phyloP scores from a whole-genome alignment of 2,329 filamentous ascomycete genomes.

The Ceratocystis cubensis region DNA sequence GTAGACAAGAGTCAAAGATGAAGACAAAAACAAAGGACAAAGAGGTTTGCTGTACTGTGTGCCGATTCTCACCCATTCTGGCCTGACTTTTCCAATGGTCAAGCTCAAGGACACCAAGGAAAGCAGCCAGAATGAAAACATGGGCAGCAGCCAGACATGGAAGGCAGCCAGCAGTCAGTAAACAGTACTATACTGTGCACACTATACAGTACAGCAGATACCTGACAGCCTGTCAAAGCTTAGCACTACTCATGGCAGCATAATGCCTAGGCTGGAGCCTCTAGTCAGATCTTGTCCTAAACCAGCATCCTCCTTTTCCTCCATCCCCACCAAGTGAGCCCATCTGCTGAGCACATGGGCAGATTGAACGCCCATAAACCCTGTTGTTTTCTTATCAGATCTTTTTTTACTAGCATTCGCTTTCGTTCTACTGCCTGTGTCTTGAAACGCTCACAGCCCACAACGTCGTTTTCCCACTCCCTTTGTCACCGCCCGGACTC shows the following conservation, averaged over 20 bases:
- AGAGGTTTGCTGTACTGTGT: neutral
- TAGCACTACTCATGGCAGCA: neutral
- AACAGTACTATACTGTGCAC: neutral
- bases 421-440: neutral
- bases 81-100: neutral
- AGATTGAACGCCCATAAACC: neutral
- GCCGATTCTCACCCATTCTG: neutral
- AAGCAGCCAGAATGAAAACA: neutral
- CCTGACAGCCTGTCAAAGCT: neutral
- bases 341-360: neutral
- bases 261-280: neutral
- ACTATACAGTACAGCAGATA: no score
- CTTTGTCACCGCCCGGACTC: neutral
- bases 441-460: no score
- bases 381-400: slow-evolving; percentile 2
- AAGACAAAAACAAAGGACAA: neutral
- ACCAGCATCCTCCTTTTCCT: neutral
- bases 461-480: no score
- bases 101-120: neutral
- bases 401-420: neutral
- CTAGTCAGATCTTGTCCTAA: neutral
- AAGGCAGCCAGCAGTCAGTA: neutral
- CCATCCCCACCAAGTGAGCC: neutral
- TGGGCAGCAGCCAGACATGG: neutral
- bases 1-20: neutral